These are phyloP conservation scores for Globisporangium yorkense DNA, from an alignment of 352 stramenopile species.

Conservation along the genomic window DNA sequence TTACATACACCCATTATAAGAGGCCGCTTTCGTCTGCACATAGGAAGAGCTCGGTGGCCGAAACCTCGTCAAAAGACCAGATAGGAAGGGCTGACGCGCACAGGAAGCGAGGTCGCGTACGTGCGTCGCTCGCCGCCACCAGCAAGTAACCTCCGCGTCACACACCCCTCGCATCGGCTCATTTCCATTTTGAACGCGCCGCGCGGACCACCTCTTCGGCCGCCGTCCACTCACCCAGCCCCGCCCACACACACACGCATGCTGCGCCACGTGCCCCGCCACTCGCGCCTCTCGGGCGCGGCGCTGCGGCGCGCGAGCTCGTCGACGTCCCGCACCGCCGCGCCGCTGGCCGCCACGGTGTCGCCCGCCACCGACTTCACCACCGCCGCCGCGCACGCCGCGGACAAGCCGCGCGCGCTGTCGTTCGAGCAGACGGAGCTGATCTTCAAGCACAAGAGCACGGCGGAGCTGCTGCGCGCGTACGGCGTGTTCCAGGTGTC, in stretches of 20 bases:
- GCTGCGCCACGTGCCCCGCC: conserved; percentile 11
- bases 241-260: neutral
- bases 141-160: neutral
- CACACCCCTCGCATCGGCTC: neutral
- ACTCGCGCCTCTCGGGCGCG: neutral
- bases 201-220: neutral
- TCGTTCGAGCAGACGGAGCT: conserved; percentile 77
- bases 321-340: conserved; percentile 11
- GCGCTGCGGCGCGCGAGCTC: conserved; percentile 10
- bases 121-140: neutral
- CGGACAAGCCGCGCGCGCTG: conserved; percentile 14
- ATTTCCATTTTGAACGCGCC: neutral
- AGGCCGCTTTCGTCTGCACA: neutral
- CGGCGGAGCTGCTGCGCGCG: conserved; percentile 78
- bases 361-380: conserved; percentile 10
- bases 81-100: conserved; percentile 4
- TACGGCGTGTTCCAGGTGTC: conserved; percentile 87
- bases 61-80: conserved; percentile 1
- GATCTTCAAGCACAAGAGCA: conserved; percentile 83
- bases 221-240: neutral
- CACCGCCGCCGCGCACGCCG: conserved; percentile 12
- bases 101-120: neutral
- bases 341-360: conserved; percentile 8
- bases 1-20: neutral
- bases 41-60: neutral